phyloP scores from a whole-genome alignment of 2,329 filamentous ascomycete genomes.

The Colletotrichum aenigma region DNA sequence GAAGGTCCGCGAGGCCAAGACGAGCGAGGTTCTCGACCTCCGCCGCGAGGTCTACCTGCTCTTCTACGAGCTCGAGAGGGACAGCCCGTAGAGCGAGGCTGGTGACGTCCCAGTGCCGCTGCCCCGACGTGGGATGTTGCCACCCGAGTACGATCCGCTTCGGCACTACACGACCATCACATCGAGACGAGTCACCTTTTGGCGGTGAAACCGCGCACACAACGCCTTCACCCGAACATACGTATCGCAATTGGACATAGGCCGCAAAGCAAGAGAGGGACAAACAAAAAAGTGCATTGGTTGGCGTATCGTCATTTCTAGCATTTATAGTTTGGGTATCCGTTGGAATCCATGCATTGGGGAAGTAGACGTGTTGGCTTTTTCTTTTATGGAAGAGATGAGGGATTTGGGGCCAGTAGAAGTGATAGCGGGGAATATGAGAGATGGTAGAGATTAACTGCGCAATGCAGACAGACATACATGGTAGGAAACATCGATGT shows the following conservation, averaged over 20 bases:
- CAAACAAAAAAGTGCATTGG: constrained; percentile 7
- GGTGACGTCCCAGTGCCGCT: background rate
- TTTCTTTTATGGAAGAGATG: background rate
- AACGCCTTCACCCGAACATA: background rate
- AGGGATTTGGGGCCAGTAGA: background rate
- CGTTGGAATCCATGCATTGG: background rate
- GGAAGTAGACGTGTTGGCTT: background rate
- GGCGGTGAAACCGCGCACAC: background rate
- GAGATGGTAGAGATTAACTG: background rate
- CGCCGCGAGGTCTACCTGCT: constrained; percentile 94
- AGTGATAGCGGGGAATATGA: too few species aligned
- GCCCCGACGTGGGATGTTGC: background rate
- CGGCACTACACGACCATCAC: background rate
- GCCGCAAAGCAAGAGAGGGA: background rate
- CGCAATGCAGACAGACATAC: background rate
- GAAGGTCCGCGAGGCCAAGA: constrained; percentile 93
- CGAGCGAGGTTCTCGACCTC: constrained; percentile 88
- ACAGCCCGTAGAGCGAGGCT: constrained; percentile 26
- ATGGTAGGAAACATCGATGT: background rate
- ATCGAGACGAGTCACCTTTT: constrained; percentile 2
- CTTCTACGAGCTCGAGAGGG: constrained; percentile 87
- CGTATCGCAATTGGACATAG: background rate
- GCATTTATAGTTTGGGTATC: background rate
- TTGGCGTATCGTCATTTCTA: background rate
- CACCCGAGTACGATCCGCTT: constrained; percentile 2